Evolutionary conservation across 345 rosid genomes (phyloP), one percentile per base, ranked within the genome.

Genomic region (Hirschfeldia incana): DNA sequence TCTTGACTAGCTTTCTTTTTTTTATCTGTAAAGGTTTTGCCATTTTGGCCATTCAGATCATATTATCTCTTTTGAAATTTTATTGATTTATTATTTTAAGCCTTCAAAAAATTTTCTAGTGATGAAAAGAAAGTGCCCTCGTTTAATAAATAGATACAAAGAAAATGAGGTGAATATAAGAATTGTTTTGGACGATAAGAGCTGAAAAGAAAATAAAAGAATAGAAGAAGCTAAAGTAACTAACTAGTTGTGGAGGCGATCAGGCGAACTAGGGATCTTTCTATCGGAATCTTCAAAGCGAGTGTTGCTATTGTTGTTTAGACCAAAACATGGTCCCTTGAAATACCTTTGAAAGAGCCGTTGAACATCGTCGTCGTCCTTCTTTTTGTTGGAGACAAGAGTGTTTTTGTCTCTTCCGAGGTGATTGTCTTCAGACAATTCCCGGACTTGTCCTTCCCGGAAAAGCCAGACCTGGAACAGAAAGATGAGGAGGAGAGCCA

Each of bases 221-320:
- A 65, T 13, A 51, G 27, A 73, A 42, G 12, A 73, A 36, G 55
- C 39, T 34, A 68, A 62, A 42, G 26, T 3, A 10, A 79, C 59
- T 39, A 67, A 77, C 86, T 92, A 88, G 86, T 92, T 92, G 77
- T 92, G 97, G 78, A 92, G 97, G 57, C 86, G 94, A 86, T 92
- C 97, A 80, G 97, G 97, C 77, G 94, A 86, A 76, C 91, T 92
- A 82, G 93, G 91, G 6, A 92, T 89, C 78, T 77, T 88, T 87
- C 97, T 82, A 78, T 90, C 79, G 83, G 76, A 83, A 44, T 87
- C 89, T 64, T 85, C 83, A 75, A 87, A 79, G 36, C 86, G 88
- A 69, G 77, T 32, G 30, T 32, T 17, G 51, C 36, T 37, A 44
- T 36, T 58, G 60, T 46, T 68, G 64, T 68, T 68, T 36, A 68